Evolutionary conservation across 139 green algal species (phyloP).

Genomic region (Micractinium sp.): DNA sequence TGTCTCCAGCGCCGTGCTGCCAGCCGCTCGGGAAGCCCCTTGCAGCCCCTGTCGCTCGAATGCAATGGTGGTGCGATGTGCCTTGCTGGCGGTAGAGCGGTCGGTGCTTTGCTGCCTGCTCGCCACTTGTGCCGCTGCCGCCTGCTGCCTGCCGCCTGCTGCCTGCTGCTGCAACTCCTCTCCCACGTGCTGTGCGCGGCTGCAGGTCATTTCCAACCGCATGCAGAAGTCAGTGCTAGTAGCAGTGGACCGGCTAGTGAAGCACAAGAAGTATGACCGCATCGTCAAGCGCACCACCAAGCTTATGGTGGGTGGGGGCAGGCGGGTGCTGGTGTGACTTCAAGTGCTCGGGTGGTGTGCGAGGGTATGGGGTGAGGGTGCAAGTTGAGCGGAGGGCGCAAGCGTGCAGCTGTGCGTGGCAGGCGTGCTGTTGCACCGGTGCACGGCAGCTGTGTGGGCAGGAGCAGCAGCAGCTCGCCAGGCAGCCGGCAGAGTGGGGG

Average conservation of each 20-base stretch:
- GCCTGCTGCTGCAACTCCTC: background rate
- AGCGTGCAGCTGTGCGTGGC: no score
- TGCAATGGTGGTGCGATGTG: no score
- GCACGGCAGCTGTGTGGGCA: no score
- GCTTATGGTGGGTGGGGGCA: conserved; percentile 55
- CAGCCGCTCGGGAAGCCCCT: background rate
- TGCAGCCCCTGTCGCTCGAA: no score
- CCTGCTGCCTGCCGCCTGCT: background rate
- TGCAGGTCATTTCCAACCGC: conserved; percentile 67
- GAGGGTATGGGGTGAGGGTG: background rate
- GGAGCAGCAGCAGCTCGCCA: background rate
- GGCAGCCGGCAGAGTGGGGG: background rate
- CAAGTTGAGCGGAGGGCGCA: no score
- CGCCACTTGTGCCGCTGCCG: background rate
- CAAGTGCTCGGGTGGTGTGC: background rate
- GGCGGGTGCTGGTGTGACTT: background rate
- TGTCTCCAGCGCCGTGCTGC: background rate
- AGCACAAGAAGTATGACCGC: conserved; percentile 56
- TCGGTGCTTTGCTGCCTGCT: background rate
- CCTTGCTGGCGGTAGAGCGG: background rate
- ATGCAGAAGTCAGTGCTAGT: conserved; percentile 72
- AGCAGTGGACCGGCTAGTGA: conserved; percentile 49
- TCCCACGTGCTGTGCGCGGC: no score
- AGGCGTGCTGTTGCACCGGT: no score
- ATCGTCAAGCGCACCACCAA: conserved; percentile 53